Conservation (phyloP, 306 rosid genomes). For the Gastrolobium bilobum region DNA sequence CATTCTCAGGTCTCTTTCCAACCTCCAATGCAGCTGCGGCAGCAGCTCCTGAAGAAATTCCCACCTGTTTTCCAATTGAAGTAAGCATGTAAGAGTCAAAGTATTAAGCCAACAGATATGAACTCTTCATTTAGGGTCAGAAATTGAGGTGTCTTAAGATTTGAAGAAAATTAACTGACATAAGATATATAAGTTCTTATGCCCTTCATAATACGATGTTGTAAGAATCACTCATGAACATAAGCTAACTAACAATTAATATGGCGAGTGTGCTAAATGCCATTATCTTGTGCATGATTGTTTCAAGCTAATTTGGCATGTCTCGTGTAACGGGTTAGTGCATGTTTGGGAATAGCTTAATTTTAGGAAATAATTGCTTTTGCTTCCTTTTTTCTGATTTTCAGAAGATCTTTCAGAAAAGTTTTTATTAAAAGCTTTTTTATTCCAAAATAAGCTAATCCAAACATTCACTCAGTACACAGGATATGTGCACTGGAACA, state of each 20-base stretch:
- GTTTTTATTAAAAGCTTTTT: no score
- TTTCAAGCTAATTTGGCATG: conserved; percentile 34
- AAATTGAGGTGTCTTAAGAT: conserved; percentile 29
- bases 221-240: conserved; percentile 23
- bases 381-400: no score
- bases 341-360: neutral
- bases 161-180: conserved; percentile 34
- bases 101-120: conserved; percentile 6
- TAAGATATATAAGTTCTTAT: conserved; percentile 3
- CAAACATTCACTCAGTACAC: neutral
- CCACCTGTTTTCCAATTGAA: conserved; percentile 74
- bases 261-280: neutral
- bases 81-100: conserved; percentile 45
- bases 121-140: conserved; percentile 36
- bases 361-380: no score
- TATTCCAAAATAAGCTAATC: no score
- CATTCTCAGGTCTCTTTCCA: conserved; percentile 93
- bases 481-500: conserved; percentile 11
- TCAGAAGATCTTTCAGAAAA: no score
- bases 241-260: neutral
- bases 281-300: conserved; percentile 22
- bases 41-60: conserved; percentile 98
- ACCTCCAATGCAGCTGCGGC: conserved; percentile 92
- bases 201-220: conserved; percentile 14
- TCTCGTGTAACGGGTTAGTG: neutral